Evolutionary conservation across 202 grass and related monocot species (phyloP), one percentile per base, ranked within the genome.

Genomic region (Panicum hallii): DNA sequence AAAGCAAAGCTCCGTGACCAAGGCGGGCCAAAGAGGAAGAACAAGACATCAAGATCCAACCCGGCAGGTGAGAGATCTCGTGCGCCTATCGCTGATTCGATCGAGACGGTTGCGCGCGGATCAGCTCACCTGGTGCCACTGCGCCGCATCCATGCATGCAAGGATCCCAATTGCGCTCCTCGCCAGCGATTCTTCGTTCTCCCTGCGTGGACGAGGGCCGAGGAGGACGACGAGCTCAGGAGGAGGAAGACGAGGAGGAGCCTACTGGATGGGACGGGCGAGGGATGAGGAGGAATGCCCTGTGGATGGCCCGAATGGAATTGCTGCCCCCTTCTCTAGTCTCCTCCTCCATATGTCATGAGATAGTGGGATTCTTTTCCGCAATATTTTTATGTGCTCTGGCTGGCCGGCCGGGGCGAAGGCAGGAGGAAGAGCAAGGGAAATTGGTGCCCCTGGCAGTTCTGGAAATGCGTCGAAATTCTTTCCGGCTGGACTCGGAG

Each of bases 61-160:
- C 20, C n/a, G 9, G 70, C 61, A 55, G 75, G 50, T 20, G 70
- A 48, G 85, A 90, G 85, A 90, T 90, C 89, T 87, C 60, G 46
- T 20, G 16, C 50, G 38, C 85, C 11, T 32, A 32, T 6, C 26
- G 22, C 54, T 40, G 75, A 62, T 87, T 75, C 41, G 19, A 74
- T 63, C 23, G 54, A 78, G 26, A 61, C 32, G 74, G 34, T 45
- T 56, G 36, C 36, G 11, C 36, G 66, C 10, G 74, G 73, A 83
- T 75, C 10, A 75, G 23, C 26, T 90, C 83, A 93, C 92, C 91
- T 97, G 94, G 61, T 87, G 90, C 94, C 94, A 97, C 83, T 89
- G 94, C 73, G 90, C 83, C 28, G 94, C 82, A 81, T 97, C 94
- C 94, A 97, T 97, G 83, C 87, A 90, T 90, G 80, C 79, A 79